These are phyloP conservation scores for Didymella glomerata DNA, from an alignment of 2,329 filamentous ascomycete species.

Conservation along the genomic window DNA sequence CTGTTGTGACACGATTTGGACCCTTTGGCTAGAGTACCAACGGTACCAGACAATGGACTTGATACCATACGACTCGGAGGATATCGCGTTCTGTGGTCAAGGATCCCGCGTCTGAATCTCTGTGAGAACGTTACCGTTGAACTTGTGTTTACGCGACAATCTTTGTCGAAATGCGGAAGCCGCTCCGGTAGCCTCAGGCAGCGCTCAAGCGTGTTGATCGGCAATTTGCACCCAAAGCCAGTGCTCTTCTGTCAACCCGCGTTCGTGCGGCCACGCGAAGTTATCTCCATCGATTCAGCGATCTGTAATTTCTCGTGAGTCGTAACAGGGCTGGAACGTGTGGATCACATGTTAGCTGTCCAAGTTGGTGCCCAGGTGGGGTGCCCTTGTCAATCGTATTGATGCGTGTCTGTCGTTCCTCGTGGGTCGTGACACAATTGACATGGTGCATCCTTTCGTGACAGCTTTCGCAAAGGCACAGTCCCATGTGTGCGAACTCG, in stretches of 20 bases:
- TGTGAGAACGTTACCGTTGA: background rate
- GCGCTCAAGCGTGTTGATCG: conserved; percentile 7
- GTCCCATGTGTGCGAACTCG: background rate
- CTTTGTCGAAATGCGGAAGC: conserved; percentile 14
- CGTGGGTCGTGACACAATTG: conserved; percentile 4
- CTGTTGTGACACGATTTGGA: conserved; percentile 16
- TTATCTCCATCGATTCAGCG: conserved; percentile 5
- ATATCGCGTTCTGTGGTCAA: conserved; percentile 1
- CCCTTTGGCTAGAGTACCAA: conserved; percentile 13
- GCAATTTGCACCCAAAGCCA: conserved; percentile 10
- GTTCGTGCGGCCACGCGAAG: conserved; percentile 9
- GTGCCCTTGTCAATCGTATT: conserved; percentile 4
- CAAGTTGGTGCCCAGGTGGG: conserved; percentile 8
- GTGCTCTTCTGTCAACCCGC: conserved; percentile 1
- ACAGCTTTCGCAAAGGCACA: background rate
- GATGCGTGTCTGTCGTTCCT: conserved; percentile 2
- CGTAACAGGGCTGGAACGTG: conserved; percentile 15
- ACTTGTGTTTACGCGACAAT: conserved; percentile 9
- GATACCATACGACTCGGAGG: background rate
- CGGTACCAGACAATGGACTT: conserved; percentile 3
- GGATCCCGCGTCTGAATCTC: background rate
- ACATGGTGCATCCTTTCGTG: conserved; percentile 7
- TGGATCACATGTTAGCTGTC: conserved; percentile 10
- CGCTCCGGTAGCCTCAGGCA: conserved; percentile 2
- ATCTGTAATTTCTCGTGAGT: conserved; percentile 9